phyloP scores from a whole-genome alignment of 805 yeast genomes.

The Pichia cabralensis region DNA sequence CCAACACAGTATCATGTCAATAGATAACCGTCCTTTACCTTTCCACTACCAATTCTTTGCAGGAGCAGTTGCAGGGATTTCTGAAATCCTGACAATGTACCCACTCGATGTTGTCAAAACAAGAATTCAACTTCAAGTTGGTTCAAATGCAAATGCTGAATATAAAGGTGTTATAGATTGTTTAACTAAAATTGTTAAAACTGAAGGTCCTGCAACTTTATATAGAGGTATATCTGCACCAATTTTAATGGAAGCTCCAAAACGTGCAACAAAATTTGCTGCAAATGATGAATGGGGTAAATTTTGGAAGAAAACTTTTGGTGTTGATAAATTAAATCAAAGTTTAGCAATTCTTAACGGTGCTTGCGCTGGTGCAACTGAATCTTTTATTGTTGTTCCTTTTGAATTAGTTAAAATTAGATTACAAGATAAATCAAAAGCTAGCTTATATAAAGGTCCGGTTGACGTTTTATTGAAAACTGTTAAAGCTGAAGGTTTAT shows the following conservation, averaged over 20 bases:
- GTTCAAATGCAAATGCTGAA: slow-evolving; percentile 41
- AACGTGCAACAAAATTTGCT: slow-evolving; percentile 97
- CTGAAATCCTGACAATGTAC: slow-evolving; percentile 91
- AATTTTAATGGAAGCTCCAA: slow-evolving; percentile 97
- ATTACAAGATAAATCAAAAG: slow-evolving; percentile 77
- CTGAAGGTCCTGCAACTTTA: slow-evolving; percentile 75
- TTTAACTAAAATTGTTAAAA: slow-evolving; percentile 67
- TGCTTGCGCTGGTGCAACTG: slow-evolving; percentile 97
- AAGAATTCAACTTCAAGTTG: slow-evolving; percentile 81
- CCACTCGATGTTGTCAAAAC: slow-evolving; percentile 97
- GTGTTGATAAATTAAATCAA: slow-evolving; percentile 62
- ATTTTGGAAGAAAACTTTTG: slow-evolving; percentile 64
- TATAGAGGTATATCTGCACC: slow-evolving; percentile 96
- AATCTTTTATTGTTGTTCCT: slow-evolving; percentile 94
- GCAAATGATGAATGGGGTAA: slow-evolving; percentile 96
- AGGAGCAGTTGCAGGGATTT: slow-evolving; percentile 97
- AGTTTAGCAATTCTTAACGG: slow-evolving; percentile 85
- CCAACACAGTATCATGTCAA: too few relatives aligned
- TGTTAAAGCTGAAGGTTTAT: slow-evolving; percentile 62
- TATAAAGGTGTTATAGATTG: slow-evolving; percentile 83
- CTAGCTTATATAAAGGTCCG: slow-evolving; percentile 55
- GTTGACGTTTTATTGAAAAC: slow-evolving; percentile 70
- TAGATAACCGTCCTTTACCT: slow-evolving; percentile 48
- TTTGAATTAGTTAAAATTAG: slow-evolving; percentile 93
- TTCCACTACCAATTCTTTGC: slow-evolving; percentile 79